Percentiles rank a stretch among this genome's conserved stretches.
phyloP scores from a whole-genome alignment of 495 filamentous ascomycete genomes.

The Ramalina peruviana region DNA sequence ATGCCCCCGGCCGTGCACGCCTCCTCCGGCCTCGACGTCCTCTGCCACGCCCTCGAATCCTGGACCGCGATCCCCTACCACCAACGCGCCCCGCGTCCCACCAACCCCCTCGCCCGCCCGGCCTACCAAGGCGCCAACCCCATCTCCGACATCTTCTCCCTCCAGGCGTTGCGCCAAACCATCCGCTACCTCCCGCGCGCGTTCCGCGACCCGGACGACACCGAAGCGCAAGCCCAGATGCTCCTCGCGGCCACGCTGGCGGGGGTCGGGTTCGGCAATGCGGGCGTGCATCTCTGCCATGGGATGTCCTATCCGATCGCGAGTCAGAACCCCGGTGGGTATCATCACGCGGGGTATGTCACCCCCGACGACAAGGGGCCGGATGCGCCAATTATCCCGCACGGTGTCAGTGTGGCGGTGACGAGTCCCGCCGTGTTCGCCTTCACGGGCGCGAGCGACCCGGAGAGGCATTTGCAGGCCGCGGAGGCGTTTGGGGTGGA shows the following conservation, averaged over 20 bases:
- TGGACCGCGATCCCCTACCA: constrained; percentile 95
- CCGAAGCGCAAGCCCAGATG: constrained; percentile 88
- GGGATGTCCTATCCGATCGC: constrained; percentile 96
- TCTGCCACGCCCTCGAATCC: constrained; percentile 85
- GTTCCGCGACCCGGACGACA: constrained; percentile 73
- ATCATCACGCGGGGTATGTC: constrained; percentile 73
- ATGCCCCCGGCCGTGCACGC: constrained; percentile 91
- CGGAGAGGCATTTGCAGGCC: constrained; percentile 76
- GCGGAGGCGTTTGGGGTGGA: constrained; percentile 89
- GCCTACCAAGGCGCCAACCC: constrained; percentile 97
- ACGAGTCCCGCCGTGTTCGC: constrained; percentile 88
- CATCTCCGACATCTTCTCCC: constrained; percentile 89
- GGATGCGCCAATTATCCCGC: constrained; percentile 67
- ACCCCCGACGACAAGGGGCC: constrained; percentile 20
- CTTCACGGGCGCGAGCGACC: constrained; percentile 83
- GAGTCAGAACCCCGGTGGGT: constrained; percentile 70
- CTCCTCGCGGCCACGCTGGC: constrained; percentile 86
- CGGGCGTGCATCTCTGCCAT: constrained; percentile 92
- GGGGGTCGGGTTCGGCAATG: constrained; percentile 93
- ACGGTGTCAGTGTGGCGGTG: constrained; percentile 90
- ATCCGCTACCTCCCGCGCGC: constrained; percentile 84
- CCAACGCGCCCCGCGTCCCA: constrained; percentile 66
- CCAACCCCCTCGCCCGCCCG: constrained; percentile 80
- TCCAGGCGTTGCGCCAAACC: constrained; percentile 64
- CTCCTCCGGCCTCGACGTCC: constrained; percentile 77